Conservation (phyloP, 2,329 filamentous ascomycete species). For the Venturia asperata region DNA sequence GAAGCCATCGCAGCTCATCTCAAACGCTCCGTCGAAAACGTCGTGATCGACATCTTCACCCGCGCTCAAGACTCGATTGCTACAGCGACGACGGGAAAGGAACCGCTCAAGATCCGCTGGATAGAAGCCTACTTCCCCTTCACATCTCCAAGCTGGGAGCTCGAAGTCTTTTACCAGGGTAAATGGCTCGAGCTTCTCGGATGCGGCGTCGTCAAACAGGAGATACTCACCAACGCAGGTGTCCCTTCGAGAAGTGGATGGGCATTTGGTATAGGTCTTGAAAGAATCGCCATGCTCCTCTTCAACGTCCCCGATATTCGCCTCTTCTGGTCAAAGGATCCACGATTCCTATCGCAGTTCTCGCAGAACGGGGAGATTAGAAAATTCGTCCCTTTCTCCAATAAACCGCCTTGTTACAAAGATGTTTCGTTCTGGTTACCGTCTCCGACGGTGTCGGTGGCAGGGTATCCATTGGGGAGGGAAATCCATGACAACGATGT, state of each 20-base stretch:
- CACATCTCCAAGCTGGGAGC: slow-evolving; percentile 89
- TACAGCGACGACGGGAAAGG: slow-evolving; percentile 33
- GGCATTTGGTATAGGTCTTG: slow-evolving; percentile 92
- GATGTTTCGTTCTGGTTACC: slow-evolving; percentile 90
- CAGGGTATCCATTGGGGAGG: slow-evolving; percentile 24
- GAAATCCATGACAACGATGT: slow-evolving; percentile 89
- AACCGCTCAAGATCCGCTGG: slow-evolving; percentile 83
- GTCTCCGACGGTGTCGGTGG: slow-evolving; percentile 40
- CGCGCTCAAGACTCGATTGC: slow-evolving; percentile 47
- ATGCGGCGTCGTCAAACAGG: slow-evolving; percentile 82
- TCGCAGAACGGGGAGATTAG: slow-evolving; percentile 34
- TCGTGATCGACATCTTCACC: slow-evolving; percentile 79
- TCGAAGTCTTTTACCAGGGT: slow-evolving; percentile 89
- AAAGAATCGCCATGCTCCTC: slow-evolving; percentile 93
- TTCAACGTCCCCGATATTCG: slow-evolving; percentile 96
- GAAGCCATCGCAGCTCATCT: slow-evolving; percentile 78
- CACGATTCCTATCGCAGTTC: slow-evolving; percentile 84
- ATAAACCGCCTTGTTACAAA: slow-evolving; percentile 80
- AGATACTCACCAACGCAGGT: slow-evolving; percentile 68
- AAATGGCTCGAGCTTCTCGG: slow-evolving; percentile 95
- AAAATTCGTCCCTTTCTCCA: slow-evolving; percentile 81
- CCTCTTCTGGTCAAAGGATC: slow-evolving; percentile 86
- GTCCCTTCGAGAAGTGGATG: slow-evolving; percentile 73
- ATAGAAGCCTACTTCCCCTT: slow-evolving; percentile 97
- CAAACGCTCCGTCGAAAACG: slow-evolving; percentile 79